Evolutionary conservation across 139 green algal genomes (phyloP), one percentile per base, ranked within the genome.

Genomic region (Asterochloris sp.): DNA sequence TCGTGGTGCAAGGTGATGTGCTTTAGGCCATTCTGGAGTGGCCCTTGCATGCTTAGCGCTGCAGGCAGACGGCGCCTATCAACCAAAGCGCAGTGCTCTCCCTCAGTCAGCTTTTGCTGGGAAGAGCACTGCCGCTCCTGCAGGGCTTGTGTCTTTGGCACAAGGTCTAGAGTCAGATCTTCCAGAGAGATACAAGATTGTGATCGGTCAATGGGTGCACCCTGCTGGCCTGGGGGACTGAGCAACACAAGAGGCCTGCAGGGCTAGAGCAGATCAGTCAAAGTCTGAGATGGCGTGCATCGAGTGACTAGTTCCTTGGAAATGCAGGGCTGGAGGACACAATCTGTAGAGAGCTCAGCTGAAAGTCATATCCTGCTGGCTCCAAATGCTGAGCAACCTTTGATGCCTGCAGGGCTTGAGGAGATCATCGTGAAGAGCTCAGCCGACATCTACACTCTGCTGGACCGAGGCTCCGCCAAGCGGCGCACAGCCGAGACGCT

Each of bases 401-500:
- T 54, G 38, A 10, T 54, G 38, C 38, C 38, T 54, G 38, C 38
- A 54, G 38, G 38, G 8, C 88, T 98, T 69, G 96, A 99, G 88
- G 97, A 99, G 88, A 91, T 93, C 38, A 93, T 97, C 63, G 97
- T 99, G 27, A 94, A 92, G 61, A 95, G 81, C 76, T 85, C 91
- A 54, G 78, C 81, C 13, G 95, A 99, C 78, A 98, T 99, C 68
- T 98, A 95, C 83, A 81, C 88, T 54, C 88, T 99, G 76, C 87
- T 99, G 68, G 95, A 98, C 78, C 89, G 93, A 8, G 97, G 97
- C 61, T 94, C 89, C 0, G 90, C 93, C 76, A 96, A 96, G 86
- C 91, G 97, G 10, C 85, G 92, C 69, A 99, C 95, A 10, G 97
- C 95, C 0, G 97, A 96, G 89, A 99, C 97, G 27, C 86, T 97